Evolutionary conservation across 2,329 filamentous ascomycete genomes (phyloP).

Genomic region (Aspergillus glaucus): DNA sequence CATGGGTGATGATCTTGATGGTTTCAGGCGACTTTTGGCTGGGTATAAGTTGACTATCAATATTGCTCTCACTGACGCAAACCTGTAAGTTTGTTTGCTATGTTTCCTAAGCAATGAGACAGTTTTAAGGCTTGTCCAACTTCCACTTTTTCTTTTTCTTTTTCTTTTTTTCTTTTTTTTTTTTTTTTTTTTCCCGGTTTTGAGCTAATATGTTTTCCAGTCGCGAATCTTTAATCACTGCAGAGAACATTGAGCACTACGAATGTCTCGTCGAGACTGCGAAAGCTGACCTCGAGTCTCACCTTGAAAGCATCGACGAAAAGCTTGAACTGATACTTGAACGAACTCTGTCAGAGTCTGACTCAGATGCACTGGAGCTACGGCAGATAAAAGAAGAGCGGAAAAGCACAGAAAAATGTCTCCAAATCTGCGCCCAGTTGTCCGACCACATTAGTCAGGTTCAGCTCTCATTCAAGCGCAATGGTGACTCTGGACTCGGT

Average conservation of each 20-base stretch:
- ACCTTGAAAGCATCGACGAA: slow-evolving; percentile 22
- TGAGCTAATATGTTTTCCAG: slow-evolving; percentile 11
- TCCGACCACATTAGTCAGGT: slow-evolving; percentile 25
- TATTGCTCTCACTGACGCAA: slow-evolving; percentile 37
- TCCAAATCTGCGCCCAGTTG: slow-evolving; percentile 25
- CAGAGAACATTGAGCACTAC: slow-evolving; percentile 19
- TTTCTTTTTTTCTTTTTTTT: slow-evolving; percentile 4
- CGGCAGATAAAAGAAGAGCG: slow-evolving; percentile 21
- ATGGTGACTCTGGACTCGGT: slow-evolving; percentile 10
- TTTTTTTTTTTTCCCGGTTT: neutral
- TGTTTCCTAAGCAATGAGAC: too few species aligned
- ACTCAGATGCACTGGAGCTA: slow-evolving; percentile 16
- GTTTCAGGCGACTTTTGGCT: slow-evolving; percentile 35
- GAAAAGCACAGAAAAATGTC: slow-evolving; percentile 24
- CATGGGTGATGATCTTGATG: slow-evolving; percentile 40
- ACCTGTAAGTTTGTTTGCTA: slow-evolving; percentile 28
- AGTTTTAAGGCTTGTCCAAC: neutral
- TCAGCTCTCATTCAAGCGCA: slow-evolving; percentile 11
- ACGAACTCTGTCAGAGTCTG: slow-evolving; percentile 6
- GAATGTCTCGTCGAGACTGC: slow-evolving; percentile 19
- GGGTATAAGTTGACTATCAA: slow-evolving; percentile 39
- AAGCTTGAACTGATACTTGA: slow-evolving; percentile 18
- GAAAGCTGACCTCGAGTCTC: slow-evolving; percentile 20
- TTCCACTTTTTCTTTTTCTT: slow-evolving; percentile 3
- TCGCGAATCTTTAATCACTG: slow-evolving; percentile 27